A percentile compares a stretch with the other conserved stretches of the same genome.
These are phyloP conservation scores for Microcyclospora pomicola DNA, from an alignment of 2,329 filamentous ascomycete genomes.

Conservation along the genomic window DNA sequence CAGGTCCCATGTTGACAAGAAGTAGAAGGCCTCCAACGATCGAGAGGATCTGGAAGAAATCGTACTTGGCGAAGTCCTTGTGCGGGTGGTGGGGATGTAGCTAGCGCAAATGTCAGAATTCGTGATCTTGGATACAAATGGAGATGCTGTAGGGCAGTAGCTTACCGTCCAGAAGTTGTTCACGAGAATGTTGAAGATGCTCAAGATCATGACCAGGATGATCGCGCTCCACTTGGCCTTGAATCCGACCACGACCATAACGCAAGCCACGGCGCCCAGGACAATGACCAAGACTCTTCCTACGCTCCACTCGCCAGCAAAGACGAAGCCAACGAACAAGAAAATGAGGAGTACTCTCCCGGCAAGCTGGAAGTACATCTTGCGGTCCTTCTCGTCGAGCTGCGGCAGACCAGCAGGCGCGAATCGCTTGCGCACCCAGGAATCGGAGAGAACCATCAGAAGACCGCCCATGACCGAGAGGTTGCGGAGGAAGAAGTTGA, in stretches of 20 bases:
- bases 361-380: conserved; percentile 99
- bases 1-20: conserved; percentile 95
- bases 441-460: conserved; percentile 95
- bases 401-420: conserved; percentile 87
- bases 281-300: conserved; percentile 75
- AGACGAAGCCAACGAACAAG: conserved; percentile 92
- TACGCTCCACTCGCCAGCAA: conserved; percentile 83
- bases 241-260: conserved; percentile 99
- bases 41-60: conserved; percentile 99
- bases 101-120: conserved; percentile 30
- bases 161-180: conserved; percentile 99
- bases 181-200: conserved; percentile 89
- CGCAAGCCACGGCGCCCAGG: conserved; percentile 75
- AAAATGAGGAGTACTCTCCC: conserved; percentile 93
- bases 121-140: background rate
- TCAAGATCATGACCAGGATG: conserved; percentile 85
- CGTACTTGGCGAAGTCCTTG: conserved; percentile 99
- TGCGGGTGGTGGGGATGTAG: conserved; percentile 96
- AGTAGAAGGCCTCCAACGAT: conserved; percentile 94
- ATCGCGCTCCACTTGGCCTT: conserved; percentile 99
- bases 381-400: conserved; percentile 97
- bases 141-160: conserved; percentile 9
- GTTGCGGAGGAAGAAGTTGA: conserved; percentile 99
- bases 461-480: conserved; percentile 93
- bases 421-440: conserved; percentile 95